Base-by-base conservation (phyloP, 768 basidiomycete species). In the Exsudoporus frostii region DNA sequence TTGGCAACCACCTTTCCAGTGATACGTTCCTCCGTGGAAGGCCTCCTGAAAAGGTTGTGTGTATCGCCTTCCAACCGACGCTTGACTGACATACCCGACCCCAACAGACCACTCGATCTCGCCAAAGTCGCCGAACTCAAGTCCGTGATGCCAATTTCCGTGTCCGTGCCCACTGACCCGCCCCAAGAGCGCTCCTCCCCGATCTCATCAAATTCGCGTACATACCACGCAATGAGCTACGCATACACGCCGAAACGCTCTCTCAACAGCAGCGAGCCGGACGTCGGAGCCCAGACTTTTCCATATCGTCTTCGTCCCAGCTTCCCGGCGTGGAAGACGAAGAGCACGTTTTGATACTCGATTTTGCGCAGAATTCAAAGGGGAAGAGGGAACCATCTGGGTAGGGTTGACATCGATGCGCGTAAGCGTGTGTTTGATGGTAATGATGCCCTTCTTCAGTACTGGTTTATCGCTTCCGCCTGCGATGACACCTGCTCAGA, bases 171-270 rank as follows among this genome's bases (percentile, higher is more conserved):
- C 1, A 41, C 37, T 53, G 38, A 53, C 41, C 27, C 37, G 38
- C 9, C 27, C 20, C 5, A 51, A 92, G 90, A 70, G 83, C 90
- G 9, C 76, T 96, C n/a, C 72, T 94, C 14, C 92, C 92, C 1
- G 83, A 87, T 51, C 73, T 91, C 37, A 75, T 96, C 60, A 84
- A 79, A 47, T 95, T 95, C 61, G 85, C 90, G 7, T 95, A 93
- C 64, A 85, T 87, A 56, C 83, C 88, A 50, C 70, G 74, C 29
- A 76, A 79, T 42, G 79, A 88, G 41, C 67, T 90, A 13, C 79
- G 79, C 46, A 75, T 86, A 48, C 78, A 86, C 7, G 68, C 74
- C 33, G 71, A 73, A 54, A 58, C 55, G 20, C 56, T 59, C 34
- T 66, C 65, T 33, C 65, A 46, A 32, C 51, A 50, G 8, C 52